phyloP scores from a whole-genome alignment of 1,284 basidiomycete genomes.

The Rhodotorula sp. region DNA sequence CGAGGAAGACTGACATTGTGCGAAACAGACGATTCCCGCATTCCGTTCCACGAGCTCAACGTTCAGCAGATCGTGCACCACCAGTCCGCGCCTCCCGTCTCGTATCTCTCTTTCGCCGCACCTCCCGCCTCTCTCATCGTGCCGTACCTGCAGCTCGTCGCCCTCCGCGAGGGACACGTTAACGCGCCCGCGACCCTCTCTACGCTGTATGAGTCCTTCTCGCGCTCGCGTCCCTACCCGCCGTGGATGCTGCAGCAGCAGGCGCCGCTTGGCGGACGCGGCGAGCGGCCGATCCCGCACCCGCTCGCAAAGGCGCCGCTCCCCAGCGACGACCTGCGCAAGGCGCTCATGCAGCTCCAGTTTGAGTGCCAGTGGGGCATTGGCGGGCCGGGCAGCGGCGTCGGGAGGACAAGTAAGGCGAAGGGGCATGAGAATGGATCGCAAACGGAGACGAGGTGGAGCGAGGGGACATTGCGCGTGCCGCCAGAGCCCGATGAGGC shows the following conservation, averaged over 20 bases:
- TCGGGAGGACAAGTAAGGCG: constrained; percentile 3
- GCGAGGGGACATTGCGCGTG: background rate
- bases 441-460: constrained; percentile 15
- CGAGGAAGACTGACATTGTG: background rate
- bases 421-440: background rate
- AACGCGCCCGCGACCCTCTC: constrained; percentile 13
- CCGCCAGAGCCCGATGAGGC: background rate
- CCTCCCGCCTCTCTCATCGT: constrained; percentile 62
- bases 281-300: constrained; percentile 48
- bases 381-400: constrained; percentile 6
- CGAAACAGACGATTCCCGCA: constrained; percentile 65
- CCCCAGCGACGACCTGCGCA: constrained; percentile 61
- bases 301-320: constrained; percentile 52
- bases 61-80: constrained; percentile 62
- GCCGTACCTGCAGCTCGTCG: constrained; percentile 71
- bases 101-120: constrained; percentile 62
- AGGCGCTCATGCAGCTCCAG: constrained; percentile 63
- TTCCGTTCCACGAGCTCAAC: constrained; percentile 72
- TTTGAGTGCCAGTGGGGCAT: constrained; percentile 52
- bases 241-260: constrained; percentile 18
- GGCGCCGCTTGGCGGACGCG: constrained; percentile 3
- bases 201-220: constrained; percentile 28
- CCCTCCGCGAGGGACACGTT: constrained; percentile 60
- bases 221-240: constrained; percentile 48
- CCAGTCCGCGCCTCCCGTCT: background rate